These are phyloP conservation scores for Amorphotheca resinae DNA, from an alignment of 495 filamentous ascomycete species.

Conservation along the genomic window DNA sequence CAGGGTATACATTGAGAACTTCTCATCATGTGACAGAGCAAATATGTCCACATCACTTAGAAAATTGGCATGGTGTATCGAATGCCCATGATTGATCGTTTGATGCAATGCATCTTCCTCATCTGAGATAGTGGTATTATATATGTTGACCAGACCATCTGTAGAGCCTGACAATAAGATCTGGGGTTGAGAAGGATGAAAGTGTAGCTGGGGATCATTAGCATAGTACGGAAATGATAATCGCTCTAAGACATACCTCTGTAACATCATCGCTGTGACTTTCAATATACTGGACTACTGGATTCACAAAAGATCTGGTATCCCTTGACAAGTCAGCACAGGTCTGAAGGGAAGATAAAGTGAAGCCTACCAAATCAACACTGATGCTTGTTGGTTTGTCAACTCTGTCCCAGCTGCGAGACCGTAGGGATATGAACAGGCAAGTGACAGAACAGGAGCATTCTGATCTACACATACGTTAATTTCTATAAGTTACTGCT, in stretches of 20 bases:
- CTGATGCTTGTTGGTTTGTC: slow-evolving; percentile 54
- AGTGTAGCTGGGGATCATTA: slow-evolving; percentile 42
- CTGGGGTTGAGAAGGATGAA: slow-evolving; percentile 49
- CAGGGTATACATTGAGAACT: slow-evolving; percentile 59
- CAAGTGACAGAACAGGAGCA: slow-evolving; percentile 54
- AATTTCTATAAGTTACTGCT: no score
- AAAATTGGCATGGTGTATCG: slow-evolving; percentile 78
- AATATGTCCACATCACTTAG: slow-evolving; percentile 54
- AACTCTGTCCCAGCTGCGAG: slow-evolving; percentile 74
- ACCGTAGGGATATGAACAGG: slow-evolving; percentile 42
- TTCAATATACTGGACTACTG: slow-evolving; percentile 54
- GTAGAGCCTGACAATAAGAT: slow-evolving; percentile 77
- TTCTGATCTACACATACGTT: slow-evolving; percentile 12
- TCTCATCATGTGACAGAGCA: slow-evolving; percentile 70
- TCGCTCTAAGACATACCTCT: slow-evolving; percentile 35
- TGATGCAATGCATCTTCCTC: slow-evolving; percentile 80
- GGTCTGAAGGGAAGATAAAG: neutral
- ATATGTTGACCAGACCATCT: slow-evolving; percentile 83
- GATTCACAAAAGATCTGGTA: slow-evolving; percentile 16
- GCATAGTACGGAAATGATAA: neutral
- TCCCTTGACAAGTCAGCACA: slow-evolving; percentile 15
- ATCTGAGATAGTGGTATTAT: slow-evolving; percentile 58
- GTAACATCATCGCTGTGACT: slow-evolving; percentile 91
- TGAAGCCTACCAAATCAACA: slow-evolving; percentile 54
- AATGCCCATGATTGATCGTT: slow-evolving; percentile 74